Evolutionary conservation across 305 asterid species (phyloP), one percentile per base, ranked within the genome.

Genomic region (Striga hermonthica): DNA sequence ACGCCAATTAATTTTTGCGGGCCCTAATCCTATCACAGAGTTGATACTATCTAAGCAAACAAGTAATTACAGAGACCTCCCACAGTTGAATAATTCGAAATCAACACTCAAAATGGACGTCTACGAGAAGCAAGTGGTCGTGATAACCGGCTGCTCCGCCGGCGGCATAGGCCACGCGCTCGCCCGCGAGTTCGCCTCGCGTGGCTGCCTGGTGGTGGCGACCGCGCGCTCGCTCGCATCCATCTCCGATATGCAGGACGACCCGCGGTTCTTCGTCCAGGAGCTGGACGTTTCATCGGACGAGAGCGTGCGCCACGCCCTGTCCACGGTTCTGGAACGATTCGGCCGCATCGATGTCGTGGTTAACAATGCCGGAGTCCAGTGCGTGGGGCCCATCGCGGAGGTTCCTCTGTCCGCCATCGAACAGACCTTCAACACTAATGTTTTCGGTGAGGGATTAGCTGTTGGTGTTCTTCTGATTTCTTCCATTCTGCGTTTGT

Each of bases 161-260:
- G 98, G 97, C 7, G 98, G 98, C 4, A 87, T 92, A 34, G 98
- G 98, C 72, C 92, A 92, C 83, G 88, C 95, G 37, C 76, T 89
- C 16, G 95, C 97, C 37, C 79, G 68, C 43, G 97, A 82, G 52
- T 92, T 92, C 65, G 97, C 96, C 40, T 65, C 80, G 38, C 79
- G 85, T 48, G 79, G 79, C 65, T 92, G 96, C 82, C 78, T 79
- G 1, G 98, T 92, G 9, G 95, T 89, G 37, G 86, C 98, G 66
- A 92, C 98, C 3, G 97, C 98, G 57, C 88, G 97, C 9, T 79
- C 87, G 1, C 74, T 77, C 44, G 59, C 83, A 43, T 79, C 98
- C 74, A 65, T 92, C 72, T 73, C 90, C 31, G 95, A 89, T 71
- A 65, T 92, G 15, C 68, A 77, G 22, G 67, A 70, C n/a, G 90